These are phyloP conservation scores for Globisporangium paroecandrum DNA, from an alignment of 352 stramenopile species.

Conservation along the genomic window DNA sequence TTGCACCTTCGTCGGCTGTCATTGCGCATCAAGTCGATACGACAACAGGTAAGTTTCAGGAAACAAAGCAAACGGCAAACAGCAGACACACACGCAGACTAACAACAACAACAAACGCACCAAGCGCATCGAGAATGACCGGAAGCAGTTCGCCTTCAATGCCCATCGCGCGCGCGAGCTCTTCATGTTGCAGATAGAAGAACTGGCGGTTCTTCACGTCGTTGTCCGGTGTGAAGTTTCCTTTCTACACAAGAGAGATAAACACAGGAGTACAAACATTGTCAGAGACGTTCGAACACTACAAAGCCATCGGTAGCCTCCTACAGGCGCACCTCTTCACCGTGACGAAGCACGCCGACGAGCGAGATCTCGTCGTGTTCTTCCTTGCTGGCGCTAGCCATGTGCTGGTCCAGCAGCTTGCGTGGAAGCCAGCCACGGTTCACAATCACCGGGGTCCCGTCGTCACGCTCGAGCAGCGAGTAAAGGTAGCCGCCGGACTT, in stretches of 20 bases:
- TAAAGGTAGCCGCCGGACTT: slow-evolving; percentile 87
- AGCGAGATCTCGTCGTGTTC: slow-evolving; percentile 50
- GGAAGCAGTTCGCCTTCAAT: slow-evolving; percentile 57
- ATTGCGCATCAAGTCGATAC: neutral
- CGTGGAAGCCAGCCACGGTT: slow-evolving; percentile 82
- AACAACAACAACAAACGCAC: slow-evolving; percentile 24
- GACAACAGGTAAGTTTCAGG: neutral
- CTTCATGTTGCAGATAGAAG: slow-evolving; percentile 79
- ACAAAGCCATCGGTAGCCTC: no score
- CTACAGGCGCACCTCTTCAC: slow-evolving; percentile 54
- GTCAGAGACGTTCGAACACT: neutral
- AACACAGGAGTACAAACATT: neutral
- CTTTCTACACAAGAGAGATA: slow-evolving; percentile 33
- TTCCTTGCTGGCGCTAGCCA: slow-evolving; percentile 54
- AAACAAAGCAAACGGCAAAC: neutral
- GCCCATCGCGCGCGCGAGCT: slow-evolving; percentile 75
- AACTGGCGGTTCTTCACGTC: slow-evolving; percentile 71
- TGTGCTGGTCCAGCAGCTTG: slow-evolving; percentile 72
- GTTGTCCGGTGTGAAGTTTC: slow-evolving; percentile 80
- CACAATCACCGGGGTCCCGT: slow-evolving; percentile 80
- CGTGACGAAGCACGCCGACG: slow-evolving; percentile 71
- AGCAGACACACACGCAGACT: neutral
- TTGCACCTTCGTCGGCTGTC: slow-evolving; percentile 36
- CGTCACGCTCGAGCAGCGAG: slow-evolving; percentile 64
- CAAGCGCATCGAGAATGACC: slow-evolving; percentile 73